Base-by-base conservation (phyloP, 2,329 filamentous ascomycete genomes). In the Helminthosporium solani region DNA sequence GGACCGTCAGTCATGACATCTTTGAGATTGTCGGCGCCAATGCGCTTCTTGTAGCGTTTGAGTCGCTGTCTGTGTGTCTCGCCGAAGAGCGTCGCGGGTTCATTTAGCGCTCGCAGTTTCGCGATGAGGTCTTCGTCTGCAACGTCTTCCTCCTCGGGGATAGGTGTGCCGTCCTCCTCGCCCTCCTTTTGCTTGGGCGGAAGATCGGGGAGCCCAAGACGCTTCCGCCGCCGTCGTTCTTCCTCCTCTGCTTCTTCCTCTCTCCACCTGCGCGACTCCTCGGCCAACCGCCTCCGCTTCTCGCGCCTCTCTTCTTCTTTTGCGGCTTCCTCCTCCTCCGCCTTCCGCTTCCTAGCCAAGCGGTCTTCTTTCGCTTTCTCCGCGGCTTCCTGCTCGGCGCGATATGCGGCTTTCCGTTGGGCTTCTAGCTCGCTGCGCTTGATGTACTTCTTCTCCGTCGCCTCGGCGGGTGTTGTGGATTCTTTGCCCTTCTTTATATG, bases 341-440 rank as follows among this genome's bases (percentile, higher is more conserved):
- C 81, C 70, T 95, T 94, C 57, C 92, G 88, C 74, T 97, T 97
- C 58, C 86, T 84, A 1, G 81, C 79, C 1, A 82, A 75, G 53
- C 84, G 85, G 50, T 86, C 82, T 48, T 83, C 77, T 21, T 88
- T 87, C 62, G 88, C 84, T 31, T 77, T 78, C 57, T 90, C 87
- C 42, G 89, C 76, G 3, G 81, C 81, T 54, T 83, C 82, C 69
- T 97, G 91, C 61, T 95, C 90, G 12, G 86, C 86, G 1, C 83
- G 75, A 73, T 99, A 99, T 50, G 85, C 83, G 31, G 84, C 86
- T 64, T 87, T 78, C 42, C 94, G 86, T 61, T 88, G 83, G 42
- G 87, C 86, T 77, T 99, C 94, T 57, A 90, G 69, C 56, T 99
- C 92, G 56, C 87, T 85, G 56, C 90, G 89, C 60, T 89, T 90